Base-by-base conservation (phyloP, 2,329 filamentous ascomycete genomes). In the Emericellopsis cladophorae region DNA sequence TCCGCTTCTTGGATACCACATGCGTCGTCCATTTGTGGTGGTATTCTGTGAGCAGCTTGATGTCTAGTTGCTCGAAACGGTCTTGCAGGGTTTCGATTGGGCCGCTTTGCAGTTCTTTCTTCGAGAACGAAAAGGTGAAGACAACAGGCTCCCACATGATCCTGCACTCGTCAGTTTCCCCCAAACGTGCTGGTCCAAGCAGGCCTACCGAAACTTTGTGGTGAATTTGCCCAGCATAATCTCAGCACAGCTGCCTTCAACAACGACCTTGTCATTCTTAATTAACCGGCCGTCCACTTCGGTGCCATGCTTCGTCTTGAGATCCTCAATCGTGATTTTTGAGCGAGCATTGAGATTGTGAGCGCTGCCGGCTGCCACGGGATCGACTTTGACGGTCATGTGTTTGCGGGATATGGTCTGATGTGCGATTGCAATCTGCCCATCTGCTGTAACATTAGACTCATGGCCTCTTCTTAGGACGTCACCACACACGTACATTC, bases 321-420 rank as follows among this genome's bases (percentile, higher is more conserved):
- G 68, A 52, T 96, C 92, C 48, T 80, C 80, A 42, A 96, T 68
- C 4, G 71, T 82, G 41, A 96, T 61, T 40, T 67, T 68, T 2
- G 87, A 87, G 45, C 82, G 77, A 33, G 68, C 72, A 43, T 75
- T 70, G 12, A 83, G 63, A 44, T 77, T 73, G 44, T 75, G 72
- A 41, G 79, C 84, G 53, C 85, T 77, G 37, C 77, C 81, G 12
- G 78, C 64, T 33, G 67, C 62, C 31, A 90, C 81, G 0, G 63
- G 51, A 37, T 72, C 76, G 7, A 96, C 77, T 34, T 78, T 72
- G 39, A 98, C 79, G 26, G 80, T 80, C 48, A 95, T 65, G 60
- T 98, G 92, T 54, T 92, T 86, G 42, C 90, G 74, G 26, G 92
- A 98, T 38, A 98, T 84, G 1, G 81, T 83, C 53, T 84, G 85